Conservation (phyloP, 2,329 filamentous ascomycete species). For the Penicillium brasilianum region DNA sequence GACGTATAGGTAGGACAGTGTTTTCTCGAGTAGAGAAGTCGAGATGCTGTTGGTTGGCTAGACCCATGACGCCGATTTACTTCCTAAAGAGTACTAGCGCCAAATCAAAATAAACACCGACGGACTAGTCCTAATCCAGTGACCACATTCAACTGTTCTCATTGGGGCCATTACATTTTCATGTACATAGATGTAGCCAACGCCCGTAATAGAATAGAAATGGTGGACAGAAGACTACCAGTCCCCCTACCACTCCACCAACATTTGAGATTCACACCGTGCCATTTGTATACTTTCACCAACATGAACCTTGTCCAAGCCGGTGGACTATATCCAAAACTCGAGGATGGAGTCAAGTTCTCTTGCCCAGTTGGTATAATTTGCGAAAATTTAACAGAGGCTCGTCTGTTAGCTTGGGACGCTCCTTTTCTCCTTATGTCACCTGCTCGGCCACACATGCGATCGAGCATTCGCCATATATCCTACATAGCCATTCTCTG, state of each 20-base stretch:
- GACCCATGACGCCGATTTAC: neutral
- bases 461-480: neutral
- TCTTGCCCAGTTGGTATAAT: neutral
- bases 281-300: neutral
- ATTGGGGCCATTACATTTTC: neutral
- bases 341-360: neutral
- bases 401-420: neutral
- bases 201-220: neutral
- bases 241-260: too few species aligned
- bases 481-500: neutral
- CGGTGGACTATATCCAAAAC: neutral
- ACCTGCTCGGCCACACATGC: neutral
- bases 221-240: neutral
- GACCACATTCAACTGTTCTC: neutral
- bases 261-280: neutral
- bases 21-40: too few species aligned
- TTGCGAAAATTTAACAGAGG: neutral
- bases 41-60: neutral
- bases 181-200: neutral
- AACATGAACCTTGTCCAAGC: neutral
- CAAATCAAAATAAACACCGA: neutral
- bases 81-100: neutral
- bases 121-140: neutral
- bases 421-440: neutral
- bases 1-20: too few species aligned